Base-by-base conservation (phyloP, 805 yeast genomes). In the Starmerella stigmatis region DNA sequence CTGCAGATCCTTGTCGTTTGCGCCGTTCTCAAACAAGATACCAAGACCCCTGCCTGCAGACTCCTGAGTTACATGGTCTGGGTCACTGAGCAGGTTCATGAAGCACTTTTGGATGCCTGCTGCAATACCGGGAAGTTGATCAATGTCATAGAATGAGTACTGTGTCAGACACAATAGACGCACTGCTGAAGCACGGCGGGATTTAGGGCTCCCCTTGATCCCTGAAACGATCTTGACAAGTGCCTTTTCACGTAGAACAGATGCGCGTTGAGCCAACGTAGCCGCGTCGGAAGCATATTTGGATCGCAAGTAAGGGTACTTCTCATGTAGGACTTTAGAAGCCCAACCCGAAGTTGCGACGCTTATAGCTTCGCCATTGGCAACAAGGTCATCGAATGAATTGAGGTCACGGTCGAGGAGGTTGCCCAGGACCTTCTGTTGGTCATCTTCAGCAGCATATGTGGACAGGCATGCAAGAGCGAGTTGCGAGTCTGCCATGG, bases 11-110 rank as follows among this genome's bases (percentile, higher is more conserved):
- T 82, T 64, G 8, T 77, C 80, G 5, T 59, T 46, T 52, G 77
- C 78, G 13, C 95, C 94, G 50, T 75, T 63, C 48, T 88, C 95
- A 57, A 83, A 89, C 4, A 86, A 73, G 15, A 88, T 65, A 51
- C 88, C 76, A 43, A 89, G 68, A 3, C 96, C 98, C 53, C 94
- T 71, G 0, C 94, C 78, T 0, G 97, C 96, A 11, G 92, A 74
- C 49, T 89, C 96, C 58, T 89, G 96, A n/a, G 86, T 69, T 16
- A 86, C 63, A 25, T 88, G 96, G 59, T 89, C 96, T 42, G 79
- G 68, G 51, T 82, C 92, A 0, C 84, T 78, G 45, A 89, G 67
- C 57, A 84, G 83, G 48, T 73, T 71, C 82, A 86, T 77, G 56
- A 89, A 88, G 0, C 81, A 65, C 4, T 73, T 58, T 60, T 89